Evolutionary conservation across 805 yeast genomes (phyloP).

Genomic region (Blastobotrys terrestris): DNA sequence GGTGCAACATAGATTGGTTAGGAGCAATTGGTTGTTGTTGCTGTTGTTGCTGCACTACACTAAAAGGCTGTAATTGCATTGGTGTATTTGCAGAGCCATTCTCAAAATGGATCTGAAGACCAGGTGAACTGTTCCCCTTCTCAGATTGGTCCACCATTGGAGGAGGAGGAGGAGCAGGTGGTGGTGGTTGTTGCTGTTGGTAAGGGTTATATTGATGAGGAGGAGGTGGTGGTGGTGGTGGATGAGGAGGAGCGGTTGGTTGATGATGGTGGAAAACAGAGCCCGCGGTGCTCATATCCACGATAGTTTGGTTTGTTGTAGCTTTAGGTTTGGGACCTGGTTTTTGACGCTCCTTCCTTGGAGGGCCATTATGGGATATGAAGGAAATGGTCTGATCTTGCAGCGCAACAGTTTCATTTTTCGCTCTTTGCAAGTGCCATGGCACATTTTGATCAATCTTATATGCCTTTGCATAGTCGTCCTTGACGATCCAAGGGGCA

Average conservation of each 20-base stretch:
- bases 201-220: neutral
- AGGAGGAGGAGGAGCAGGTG: neutral
- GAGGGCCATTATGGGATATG: neutral
- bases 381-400: neutral
- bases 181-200: neutral
- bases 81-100: neutral
- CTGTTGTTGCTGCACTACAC: neutral
- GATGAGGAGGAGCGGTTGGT: neutral
- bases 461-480: constrained; percentile 63
- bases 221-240: neutral
- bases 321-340: constrained; percentile 3
- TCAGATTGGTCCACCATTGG: neutral
- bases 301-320: neutral
- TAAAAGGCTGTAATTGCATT: neutral
- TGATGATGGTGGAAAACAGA: neutral
- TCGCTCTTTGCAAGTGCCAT: constrained; percentile 16
- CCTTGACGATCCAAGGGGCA: constrained; percentile 93
- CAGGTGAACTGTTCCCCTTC: neutral
- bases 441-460: constrained; percentile 41
- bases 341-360: constrained; percentile 9
- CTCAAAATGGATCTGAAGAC: neutral
- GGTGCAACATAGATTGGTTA: neutral
- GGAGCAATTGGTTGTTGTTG: neutral
- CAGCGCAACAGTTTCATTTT: neutral
- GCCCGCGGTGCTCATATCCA: neutral